Percentiles rank a stretch among this genome's conserved stretches.
phyloP scores from a whole-genome alignment of 2,329 filamentous ascomycete species.

The Pseudogymnoascus sp. region DNA sequence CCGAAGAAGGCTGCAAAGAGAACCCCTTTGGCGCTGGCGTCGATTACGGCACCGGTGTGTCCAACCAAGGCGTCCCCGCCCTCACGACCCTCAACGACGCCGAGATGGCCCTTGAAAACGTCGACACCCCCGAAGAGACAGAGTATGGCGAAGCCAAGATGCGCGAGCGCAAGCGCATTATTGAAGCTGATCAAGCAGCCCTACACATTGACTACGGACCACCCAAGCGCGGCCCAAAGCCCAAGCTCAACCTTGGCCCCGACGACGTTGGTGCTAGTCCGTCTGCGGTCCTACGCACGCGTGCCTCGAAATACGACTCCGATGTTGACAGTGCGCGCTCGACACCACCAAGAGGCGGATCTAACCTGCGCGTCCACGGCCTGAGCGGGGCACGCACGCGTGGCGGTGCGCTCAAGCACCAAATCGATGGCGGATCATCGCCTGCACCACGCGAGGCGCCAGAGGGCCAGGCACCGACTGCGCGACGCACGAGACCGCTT shows the following conservation, averaged over 20 bases:
- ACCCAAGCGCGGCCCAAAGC: conserved; percentile 46
- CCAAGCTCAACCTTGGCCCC: conserved; percentile 32
- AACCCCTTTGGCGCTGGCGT: conserved; percentile 82
- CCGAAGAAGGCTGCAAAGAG: conserved; percentile 74
- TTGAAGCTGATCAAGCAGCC: conserved; percentile 62
- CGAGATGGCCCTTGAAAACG: conserved; percentile 63
- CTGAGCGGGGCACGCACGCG: conserved; percentile 18
- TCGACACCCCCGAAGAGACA: conserved; percentile 64
- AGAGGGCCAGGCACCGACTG: conserved; percentile 34
- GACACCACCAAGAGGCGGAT: conserved; percentile 39
- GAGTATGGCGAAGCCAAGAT: conserved; percentile 68
- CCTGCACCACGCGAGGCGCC: conserved; percentile 39
- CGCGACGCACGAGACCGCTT: conserved; percentile 63
- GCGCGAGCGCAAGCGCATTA: conserved; percentile 66
- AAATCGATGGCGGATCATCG: conserved; percentile 52
- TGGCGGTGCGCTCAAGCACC: conserved; percentile 50
- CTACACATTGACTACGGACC: conserved; percentile 39
- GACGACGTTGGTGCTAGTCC: conserved; percentile 43
- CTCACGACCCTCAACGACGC: conserved; percentile 61
- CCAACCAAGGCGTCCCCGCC: conserved; percentile 63
- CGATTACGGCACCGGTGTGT: conserved; percentile 57
- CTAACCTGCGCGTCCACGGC: conserved; percentile 30
- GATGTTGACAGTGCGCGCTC: conserved; percentile 48
- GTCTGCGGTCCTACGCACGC: conserved; percentile 51
- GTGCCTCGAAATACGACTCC: conserved; percentile 56